Evolutionary conservation across 2,329 filamentous ascomycete genomes (phyloP).

Genomic region (Fonsecaea pugnacius): DNA sequence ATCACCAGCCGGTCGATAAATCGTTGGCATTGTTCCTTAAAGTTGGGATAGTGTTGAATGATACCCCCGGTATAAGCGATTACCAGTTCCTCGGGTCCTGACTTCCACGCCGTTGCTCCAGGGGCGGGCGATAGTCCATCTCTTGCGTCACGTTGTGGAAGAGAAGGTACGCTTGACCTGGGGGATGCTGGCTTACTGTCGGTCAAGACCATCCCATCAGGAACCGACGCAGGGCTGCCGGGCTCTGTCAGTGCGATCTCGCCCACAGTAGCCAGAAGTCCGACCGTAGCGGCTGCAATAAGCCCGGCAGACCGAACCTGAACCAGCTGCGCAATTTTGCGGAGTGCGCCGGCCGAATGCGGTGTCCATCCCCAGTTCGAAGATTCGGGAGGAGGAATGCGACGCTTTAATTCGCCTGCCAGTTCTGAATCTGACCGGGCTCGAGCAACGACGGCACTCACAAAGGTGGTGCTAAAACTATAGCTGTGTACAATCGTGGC

Average conservation of each 20-base stretch:
- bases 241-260: conserved; percentile 57
- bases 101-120: conserved; percentile 32
- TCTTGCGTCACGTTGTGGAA: conserved; percentile 17
- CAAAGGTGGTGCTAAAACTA: conserved; percentile 71
- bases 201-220: conserved; percentile 24
- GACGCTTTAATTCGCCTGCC: conserved; percentile 54
- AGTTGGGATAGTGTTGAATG: conserved; percentile 78
- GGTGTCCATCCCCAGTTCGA: conserved; percentile 66
- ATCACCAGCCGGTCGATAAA: conserved; percentile 65
- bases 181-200: conserved; percentile 32
- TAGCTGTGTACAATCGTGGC: conserved; percentile 61
- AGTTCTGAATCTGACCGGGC: conserved; percentile 55
- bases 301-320: conserved; percentile 74
- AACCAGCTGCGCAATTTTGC: conserved; percentile 70
- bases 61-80: conserved; percentile 81
- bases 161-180: conserved; percentile 21
- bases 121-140: conserved; percentile 35
- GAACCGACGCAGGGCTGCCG: conserved; percentile 24
- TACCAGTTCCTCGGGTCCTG: conserved; percentile 64
- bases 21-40: conserved; percentile 69
- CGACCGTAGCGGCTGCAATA: conserved; percentile 72
- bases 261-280: conserved; percentile 69
- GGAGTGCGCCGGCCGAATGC: conserved; percentile 63
- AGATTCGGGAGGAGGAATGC: conserved; percentile 56
- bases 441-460: conserved; percentile 70